Conservation (phyloP, 169 alveolate species). For the Plasmodium blacklocki region DNA sequence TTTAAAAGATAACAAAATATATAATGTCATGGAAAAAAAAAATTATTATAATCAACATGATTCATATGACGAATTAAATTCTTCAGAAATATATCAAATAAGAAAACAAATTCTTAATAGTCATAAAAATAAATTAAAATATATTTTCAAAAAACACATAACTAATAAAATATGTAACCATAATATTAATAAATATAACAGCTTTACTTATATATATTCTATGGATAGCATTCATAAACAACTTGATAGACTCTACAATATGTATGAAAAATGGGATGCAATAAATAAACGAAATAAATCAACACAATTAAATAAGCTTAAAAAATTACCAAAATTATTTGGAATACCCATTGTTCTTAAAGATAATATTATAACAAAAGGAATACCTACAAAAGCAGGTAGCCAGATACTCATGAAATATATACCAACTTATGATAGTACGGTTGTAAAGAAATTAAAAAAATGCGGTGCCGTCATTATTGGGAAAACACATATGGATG, state of each 20-base stretch:
- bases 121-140: conserved; percentile 4
- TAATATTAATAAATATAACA: conserved; percentile 36
- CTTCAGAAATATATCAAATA: conserved; percentile 47
- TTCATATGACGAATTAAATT: conserved; percentile 16
- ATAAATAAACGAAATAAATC: background rate
- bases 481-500: conserved; percentile 83
- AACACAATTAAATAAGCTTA: background rate
- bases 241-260: conserved; percentile 11
- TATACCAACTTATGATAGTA: conserved; percentile 77
- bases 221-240: conserved; percentile 48
- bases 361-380: conserved; percentile 42
- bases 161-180: conserved; percentile 18
- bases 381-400: conserved; percentile 71
- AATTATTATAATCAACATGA: background rate
- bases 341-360: conserved; percentile 58
- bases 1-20: background rate
- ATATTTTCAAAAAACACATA: conserved; percentile 18
- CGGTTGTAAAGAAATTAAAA: conserved; percentile 78
- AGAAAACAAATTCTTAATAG: conserved; percentile 30
- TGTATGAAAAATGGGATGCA: conserved; percentile 27
- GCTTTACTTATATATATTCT: conserved; percentile 47
- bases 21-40: background rate
- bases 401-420: conserved; percentile 67
- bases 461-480: conserved; percentile 79
- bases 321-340: conserved; percentile 42